phyloP scores from a whole-genome alignment of 352 stramenopile genomes.

The Pythium guiyangense region DNA sequence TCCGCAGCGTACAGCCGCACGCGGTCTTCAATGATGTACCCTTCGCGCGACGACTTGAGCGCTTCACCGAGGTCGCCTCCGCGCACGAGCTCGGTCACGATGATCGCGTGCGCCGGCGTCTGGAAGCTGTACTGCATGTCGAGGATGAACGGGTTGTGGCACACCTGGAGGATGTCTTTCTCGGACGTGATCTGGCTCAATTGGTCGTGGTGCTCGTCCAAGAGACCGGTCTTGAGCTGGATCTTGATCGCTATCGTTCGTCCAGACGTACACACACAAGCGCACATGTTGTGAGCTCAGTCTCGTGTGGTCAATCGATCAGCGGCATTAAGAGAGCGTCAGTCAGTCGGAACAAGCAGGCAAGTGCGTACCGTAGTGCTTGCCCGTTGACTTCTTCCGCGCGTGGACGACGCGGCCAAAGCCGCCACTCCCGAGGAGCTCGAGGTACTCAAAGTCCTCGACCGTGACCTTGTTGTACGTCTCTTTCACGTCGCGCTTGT shows the following conservation, averaged over 20 bases:
- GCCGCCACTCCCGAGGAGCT: conserved; percentile 85
- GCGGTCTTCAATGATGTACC: conserved; percentile 71
- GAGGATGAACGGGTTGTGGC: conserved; percentile 86
- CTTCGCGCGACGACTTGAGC: conserved; percentile 60
- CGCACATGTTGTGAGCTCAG: background rate
- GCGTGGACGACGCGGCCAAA: conserved; percentile 90
- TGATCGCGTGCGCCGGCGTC: conserved; percentile 79
- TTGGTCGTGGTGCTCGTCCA: conserved; percentile 84
- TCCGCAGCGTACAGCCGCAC: conserved; percentile 81
- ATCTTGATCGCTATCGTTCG: conserved; percentile 82
- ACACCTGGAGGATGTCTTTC: conserved; percentile 86
- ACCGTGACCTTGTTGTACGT: conserved; percentile 87
- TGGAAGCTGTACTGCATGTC: conserved; percentile 92
- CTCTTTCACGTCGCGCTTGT: conserved; percentile 79
- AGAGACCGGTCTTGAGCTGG: conserved; percentile 85
- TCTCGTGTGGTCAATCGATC: too few species aligned
- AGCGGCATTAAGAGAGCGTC: background rate
- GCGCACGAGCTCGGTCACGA: conserved; percentile 85
- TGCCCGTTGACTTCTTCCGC: conserved; percentile 85
- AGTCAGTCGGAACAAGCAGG: background rate
- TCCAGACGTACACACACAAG: background rate
- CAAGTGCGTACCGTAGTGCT: conserved; percentile 70
- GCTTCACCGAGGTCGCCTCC: conserved; percentile 75
- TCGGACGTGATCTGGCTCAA: conserved; percentile 85
- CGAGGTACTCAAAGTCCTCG: conserved; percentile 81